Conservation (phyloP, 2,329 filamentous ascomycete genomes). For the Calonectria naviculata region DNA sequence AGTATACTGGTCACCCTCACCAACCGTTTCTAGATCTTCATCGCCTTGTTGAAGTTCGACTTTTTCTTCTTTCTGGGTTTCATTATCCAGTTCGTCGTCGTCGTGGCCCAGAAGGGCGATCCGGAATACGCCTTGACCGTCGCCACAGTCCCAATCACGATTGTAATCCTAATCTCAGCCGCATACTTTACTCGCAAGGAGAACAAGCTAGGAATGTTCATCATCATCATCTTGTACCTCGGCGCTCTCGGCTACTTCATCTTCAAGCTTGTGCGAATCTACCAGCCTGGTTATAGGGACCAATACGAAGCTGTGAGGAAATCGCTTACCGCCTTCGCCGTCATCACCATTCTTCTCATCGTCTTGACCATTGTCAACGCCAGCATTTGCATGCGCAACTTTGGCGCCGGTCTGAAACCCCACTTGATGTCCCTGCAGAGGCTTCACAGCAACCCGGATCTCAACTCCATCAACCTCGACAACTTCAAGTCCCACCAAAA, state of each 20-base stretch:
- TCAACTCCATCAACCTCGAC: constrained; percentile 65
- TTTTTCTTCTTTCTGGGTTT: constrained; percentile 99
- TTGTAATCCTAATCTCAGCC: constrained; percentile 86
- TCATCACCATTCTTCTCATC: constrained; percentile 91
- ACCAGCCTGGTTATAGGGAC: constrained; percentile 67
- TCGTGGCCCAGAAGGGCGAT: constrained; percentile 77
- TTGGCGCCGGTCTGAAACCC: constrained; percentile 87
- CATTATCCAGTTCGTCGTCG: constrained; percentile 96
- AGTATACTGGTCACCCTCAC: background rate
- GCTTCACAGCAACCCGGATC: constrained; percentile 65
- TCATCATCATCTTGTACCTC: constrained; percentile 86
- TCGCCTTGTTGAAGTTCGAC: constrained; percentile 97
- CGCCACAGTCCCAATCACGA: constrained; percentile 90
- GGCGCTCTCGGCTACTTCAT: constrained; percentile 94
- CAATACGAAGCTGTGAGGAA: constrained; percentile 84
- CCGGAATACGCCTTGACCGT: constrained; percentile 89
- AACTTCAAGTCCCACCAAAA: constrained; percentile 70
- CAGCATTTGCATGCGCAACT: constrained; percentile 89
- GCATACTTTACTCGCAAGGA: constrained; percentile 90
- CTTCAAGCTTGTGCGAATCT: constrained; percentile 98
- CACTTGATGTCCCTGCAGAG: constrained; percentile 73
- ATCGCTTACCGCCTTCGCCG: constrained; percentile 91
- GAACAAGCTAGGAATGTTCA: constrained; percentile 80
- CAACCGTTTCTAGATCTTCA: constrained; percentile 79
- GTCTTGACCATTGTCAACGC: constrained; percentile 90